Conservation (phyloP, 768 basidiomycete genomes). For the Termitomyces sp. region DNA sequence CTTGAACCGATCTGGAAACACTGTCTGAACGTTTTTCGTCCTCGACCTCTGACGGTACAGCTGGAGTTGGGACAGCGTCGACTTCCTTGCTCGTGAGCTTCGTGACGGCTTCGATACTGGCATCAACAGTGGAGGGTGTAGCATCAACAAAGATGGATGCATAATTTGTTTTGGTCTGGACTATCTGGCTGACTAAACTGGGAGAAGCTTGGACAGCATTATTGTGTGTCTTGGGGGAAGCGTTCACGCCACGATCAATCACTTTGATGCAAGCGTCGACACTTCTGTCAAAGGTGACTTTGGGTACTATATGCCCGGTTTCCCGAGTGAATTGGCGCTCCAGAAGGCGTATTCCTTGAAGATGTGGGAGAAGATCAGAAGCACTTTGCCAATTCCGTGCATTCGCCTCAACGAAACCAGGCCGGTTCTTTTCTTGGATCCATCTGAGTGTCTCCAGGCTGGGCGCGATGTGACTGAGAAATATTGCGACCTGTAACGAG, state of each 20-base stretch:
- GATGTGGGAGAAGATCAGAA: conserved; percentile 65
- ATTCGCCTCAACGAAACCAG: conserved; percentile 64
- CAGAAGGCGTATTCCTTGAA: conserved; percentile 61
- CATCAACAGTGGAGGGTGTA: conserved; percentile 20
- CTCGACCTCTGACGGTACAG: conserved; percentile 40
- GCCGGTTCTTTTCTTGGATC: conserved; percentile 78
- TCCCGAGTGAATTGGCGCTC: conserved; percentile 47
- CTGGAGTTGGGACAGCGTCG: conserved; percentile 53
- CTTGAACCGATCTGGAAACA: conserved; percentile 32
- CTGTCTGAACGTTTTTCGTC: conserved; percentile 32
- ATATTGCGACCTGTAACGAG: conserved; percentile 65
- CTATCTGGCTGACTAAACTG: conserved; percentile 26
- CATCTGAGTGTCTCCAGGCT: conserved; percentile 65
- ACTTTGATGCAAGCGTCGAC: conserved; percentile 40
- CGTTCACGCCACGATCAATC: conserved; percentile 30
- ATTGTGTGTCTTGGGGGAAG: conserved; percentile 26
- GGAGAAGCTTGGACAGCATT: conserved; percentile 36
- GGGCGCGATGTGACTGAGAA: conserved; percentile 78
- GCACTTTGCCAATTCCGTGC: conserved; percentile 68
- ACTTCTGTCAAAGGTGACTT: conserved; percentile 39
- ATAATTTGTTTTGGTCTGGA: conserved; percentile 33
- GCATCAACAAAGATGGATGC: conserved; percentile 28
- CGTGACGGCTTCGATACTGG: conserved; percentile 18
- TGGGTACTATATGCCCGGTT: conserved; percentile 20
- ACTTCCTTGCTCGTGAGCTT: conserved; percentile 39